phyloP scores from a whole-genome alignment of 768 basidiomycete species.

The Lactarius quietus region DNA sequence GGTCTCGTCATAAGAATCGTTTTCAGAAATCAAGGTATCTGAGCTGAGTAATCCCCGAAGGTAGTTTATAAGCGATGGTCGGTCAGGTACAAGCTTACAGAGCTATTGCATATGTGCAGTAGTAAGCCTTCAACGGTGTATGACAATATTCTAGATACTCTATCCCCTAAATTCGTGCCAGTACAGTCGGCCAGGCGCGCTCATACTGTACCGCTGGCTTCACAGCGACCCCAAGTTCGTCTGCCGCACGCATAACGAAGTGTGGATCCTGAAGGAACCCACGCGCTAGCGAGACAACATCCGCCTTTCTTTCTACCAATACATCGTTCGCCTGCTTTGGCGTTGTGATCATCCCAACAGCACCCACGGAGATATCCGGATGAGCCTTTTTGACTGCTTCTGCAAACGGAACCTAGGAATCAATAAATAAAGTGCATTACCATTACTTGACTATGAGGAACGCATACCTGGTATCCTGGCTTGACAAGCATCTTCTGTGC shows the following conservation, averaged over 20 bases:
- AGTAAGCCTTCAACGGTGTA: not conserved
- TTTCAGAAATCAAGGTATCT: not conserved
- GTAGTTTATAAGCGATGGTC: not conserved
- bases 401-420: constrained; percentile 59
- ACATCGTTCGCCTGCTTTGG: constrained; percentile 56
- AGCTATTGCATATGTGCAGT: too few species aligned
- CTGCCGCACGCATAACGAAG: constrained; percentile 59
- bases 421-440: not conserved
- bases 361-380: constrained; percentile 50
- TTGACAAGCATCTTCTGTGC: constrained; percentile 53
- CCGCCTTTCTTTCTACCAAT: constrained; percentile 62
- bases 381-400: constrained; percentile 58
- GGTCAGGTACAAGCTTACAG: too few species aligned
- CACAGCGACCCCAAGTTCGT: constrained; percentile 58
- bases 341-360: constrained; percentile 72
- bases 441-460: not conserved
- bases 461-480: constrained; percentile 59
- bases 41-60: not conserved
- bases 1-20: too few species aligned
- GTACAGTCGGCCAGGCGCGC: constrained; percentile 47
- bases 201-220: constrained; percentile 73
- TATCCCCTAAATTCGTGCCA: constrained; percentile 28
- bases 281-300: constrained; percentile 64
- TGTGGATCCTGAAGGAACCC: constrained; percentile 65
- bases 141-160: not conserved